These are phyloP conservation scores for Solioccasus polychromus DNA, from an alignment of 768 basidiomycete species.

Conservation along the genomic window DNA sequence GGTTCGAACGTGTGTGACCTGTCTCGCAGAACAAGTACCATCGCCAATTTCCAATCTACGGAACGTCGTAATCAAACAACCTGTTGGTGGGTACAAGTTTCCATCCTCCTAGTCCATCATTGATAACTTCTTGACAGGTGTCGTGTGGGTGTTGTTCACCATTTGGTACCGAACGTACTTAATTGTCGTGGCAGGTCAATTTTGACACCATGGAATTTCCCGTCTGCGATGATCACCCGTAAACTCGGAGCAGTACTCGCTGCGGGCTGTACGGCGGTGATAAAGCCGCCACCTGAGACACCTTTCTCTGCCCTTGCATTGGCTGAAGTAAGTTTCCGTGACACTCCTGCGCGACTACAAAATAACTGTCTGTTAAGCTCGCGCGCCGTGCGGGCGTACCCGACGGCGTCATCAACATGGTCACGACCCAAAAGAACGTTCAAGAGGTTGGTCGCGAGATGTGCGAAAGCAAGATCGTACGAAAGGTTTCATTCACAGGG, in stretches of 20 bases:
- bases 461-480: constrained; percentile 82
- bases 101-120: constrained; percentile 36
- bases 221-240: constrained; percentile 92
- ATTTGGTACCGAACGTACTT: not conserved
- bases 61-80: constrained; percentile 92
- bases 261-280: constrained; percentile 93
- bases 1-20: not conserved
- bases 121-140: constrained; percentile 31
- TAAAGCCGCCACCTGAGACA: constrained; percentile 94
- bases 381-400: constrained; percentile 89
- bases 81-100: constrained; percentile 56
- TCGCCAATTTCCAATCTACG: constrained; percentile 65
- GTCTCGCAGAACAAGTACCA: constrained; percentile 71
- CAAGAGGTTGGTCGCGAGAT: constrained; percentile 89
- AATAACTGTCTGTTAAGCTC: constrained; percentile 45
- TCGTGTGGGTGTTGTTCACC: constrained; percentile 38
- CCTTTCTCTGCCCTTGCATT: constrained; percentile 91
- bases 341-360: not conserved
- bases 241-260: constrained; percentile 88
- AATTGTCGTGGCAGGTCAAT: constrained; percentile 52
- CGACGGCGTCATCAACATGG: constrained; percentile 91
- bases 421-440: constrained; percentile 85
- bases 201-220: constrained; percentile 90
- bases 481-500: constrained; percentile 91
- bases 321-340: constrained; percentile 59